Evolutionary conservation across 306 rosid species (phyloP), one percentile per base, ranked within the genome.

Genomic region (Prinsepia uniflora): DNA sequence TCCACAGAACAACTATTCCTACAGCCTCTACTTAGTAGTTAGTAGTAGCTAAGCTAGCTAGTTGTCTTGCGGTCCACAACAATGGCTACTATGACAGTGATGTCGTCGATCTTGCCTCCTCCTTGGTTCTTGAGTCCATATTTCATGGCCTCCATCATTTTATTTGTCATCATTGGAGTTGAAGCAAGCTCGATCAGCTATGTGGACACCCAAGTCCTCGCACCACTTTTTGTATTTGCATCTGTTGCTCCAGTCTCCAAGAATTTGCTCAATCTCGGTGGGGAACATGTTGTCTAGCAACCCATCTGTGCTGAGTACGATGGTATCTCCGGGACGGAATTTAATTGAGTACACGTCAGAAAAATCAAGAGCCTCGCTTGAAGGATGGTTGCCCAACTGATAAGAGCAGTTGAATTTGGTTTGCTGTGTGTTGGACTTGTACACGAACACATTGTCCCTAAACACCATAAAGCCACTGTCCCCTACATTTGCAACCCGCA

Each of bases 391-490:
- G 42, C 75, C 79, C 43, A 79, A 6, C 57, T 79, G 72, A 34
- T n/a, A n/a, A n/a, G n/a, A n/a, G n/a, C n/a, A n/a, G n/a, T n/a
- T n/a, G n/a, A n/a, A n/a, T n/a, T n/a, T n/a, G n/a, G n/a, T n/a
- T n/a, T n/a, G n/a, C n/a, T n/a, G n/a, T n/a, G n/a, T n/a, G n/a
- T n/a, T n/a, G n/a, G n/a, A n/a, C n/a, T n/a, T n/a, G n/a, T n/a
- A 47, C 7, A 59, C 0, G 0, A 59, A 12, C 59, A 15, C 58
- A 12, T 57, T 49, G 44, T 59, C 15, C 36, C 80, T 68, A 63
- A 80, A 75, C 12, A 80, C n/a, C 65, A 80, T 42, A 58, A 75
- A 74, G 8, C 79, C 76, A 44, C 73, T 75, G 43, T 74, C 73
- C 14, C 76, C 83, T n/a, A 75, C 20, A 6, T 65, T 80, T 12